Base-by-base conservation (phyloP, 2,329 filamentous ascomycete species). In the Diaporthe sp. region DNA sequence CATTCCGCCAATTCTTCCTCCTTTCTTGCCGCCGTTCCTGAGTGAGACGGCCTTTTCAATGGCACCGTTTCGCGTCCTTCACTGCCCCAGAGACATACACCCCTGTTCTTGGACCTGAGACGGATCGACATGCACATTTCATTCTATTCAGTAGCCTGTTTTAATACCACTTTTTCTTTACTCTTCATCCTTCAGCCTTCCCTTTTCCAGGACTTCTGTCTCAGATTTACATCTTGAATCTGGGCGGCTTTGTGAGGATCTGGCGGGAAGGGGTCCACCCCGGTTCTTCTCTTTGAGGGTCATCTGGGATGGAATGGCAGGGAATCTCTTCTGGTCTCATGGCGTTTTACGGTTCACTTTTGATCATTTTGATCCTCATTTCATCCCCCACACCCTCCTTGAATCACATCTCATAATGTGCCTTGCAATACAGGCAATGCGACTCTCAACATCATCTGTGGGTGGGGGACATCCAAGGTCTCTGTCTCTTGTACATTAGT, bases 401-500 rank as follows among this genome's bases (percentile, higher is more conserved):
- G 22, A 49, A 49, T 17, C 25, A 22, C 53, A 34, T 65, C 34
- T 61, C 49, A 47, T 44, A 65, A 65, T 65, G 49, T 57, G 71
- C 71, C 58, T 73, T 53, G 34, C 58, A 49, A 61, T 12, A 49
- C 37, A 37, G 55, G 51, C 58, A 55, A 37, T 28, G 10, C 51
- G 49, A 70, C n/a, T 55, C 17, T 53, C 34, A 10, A 39, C 2
- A 55, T 34, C 47, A 22, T 55, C 13, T 28, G 49, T 20, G 65
- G 31, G 31, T 20, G 31, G 44, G 65, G 34, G 34, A 15, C 51
- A 42, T 28, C 13, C 17, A 39, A 25, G 17, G 31, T 31, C 31
- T 25, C 39, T 22, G 49, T 65, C 65, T 73, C 58, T 73, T 73
- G 71, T 73, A 73, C 71, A 73, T 42, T 61, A 72, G 58, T 22